Percentiles rank a stretch among this genome's conserved stretches.
Conservation (phyloP, 140 eudicot species). For the Cichorium intybus region DNA sequence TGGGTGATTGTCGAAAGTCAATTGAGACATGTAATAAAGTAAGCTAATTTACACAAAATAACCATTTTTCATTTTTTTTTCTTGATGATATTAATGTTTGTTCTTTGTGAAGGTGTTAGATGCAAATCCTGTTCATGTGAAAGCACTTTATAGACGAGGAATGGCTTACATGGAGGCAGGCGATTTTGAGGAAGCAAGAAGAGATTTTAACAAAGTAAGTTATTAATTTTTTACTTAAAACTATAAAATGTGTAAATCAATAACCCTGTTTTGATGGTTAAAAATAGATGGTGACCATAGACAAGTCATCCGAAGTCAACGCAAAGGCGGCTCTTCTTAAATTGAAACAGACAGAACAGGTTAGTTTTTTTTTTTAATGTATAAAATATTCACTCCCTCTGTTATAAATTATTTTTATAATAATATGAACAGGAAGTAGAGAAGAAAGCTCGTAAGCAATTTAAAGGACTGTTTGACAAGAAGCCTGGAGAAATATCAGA, state of each 20-base stretch:
- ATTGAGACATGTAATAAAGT: conserved; percentile 91
- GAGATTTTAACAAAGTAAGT: conserved; percentile 77
- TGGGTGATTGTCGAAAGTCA: conserved; percentile 90
- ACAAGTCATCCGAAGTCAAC: conserved; percentile 80
- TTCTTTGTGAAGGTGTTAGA: conserved; percentile 70
- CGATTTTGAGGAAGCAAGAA: conserved; percentile 88
- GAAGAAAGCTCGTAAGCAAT: conserved; percentile 75
- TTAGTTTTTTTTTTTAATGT: conserved; percentile 12
- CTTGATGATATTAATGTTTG: background rate
- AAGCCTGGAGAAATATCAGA: conserved; percentile 96
- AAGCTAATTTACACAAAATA: conserved; percentile 24
- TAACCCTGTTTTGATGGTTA: conserved; percentile 12
- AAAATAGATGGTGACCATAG: conserved; percentile 74
- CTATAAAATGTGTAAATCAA: background rate
- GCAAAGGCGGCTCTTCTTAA: conserved; percentile 90
- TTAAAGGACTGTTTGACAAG: conserved; percentile 95
- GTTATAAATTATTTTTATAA: background rate
- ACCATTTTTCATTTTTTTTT: background rate
- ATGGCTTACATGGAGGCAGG: conserved; percentile 93
- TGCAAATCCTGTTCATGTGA: conserved; percentile 81
- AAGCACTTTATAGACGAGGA: conserved; percentile 97
- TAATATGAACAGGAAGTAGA: conserved; percentile 55
- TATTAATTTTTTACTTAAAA: background rate
- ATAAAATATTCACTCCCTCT: background rate
- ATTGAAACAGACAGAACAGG: conserved; percentile 89